These are phyloP conservation scores for Vaccinium vitisidaea DNA, from an alignment of 148 eudicot genomes.

Conservation along the genomic window DNA sequence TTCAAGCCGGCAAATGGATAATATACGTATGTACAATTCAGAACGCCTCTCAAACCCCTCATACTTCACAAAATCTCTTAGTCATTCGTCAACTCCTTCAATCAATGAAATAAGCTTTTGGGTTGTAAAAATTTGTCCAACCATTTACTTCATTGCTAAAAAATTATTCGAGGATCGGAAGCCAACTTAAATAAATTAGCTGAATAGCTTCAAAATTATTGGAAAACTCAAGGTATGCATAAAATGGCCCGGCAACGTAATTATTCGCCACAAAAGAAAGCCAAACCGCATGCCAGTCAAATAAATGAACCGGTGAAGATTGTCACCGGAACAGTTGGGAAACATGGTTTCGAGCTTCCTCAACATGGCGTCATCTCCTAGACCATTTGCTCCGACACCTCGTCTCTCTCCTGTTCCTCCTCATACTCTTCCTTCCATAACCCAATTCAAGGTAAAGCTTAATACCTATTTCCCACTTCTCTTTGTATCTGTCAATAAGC, in stretches of 20 bases:
- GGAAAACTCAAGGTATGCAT: no score
- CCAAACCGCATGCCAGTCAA: not conserved
- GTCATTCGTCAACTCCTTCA: not conserved
- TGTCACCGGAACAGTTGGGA: not conserved
- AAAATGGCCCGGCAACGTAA: not conserved
- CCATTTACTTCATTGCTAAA: no score
- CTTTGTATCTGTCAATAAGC: no score
- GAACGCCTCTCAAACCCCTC: no score
- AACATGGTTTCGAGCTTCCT: constrained; percentile 23
- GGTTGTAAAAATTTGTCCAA: not conserved
- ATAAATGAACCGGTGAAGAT: no score
- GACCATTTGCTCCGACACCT: constrained; percentile 1
- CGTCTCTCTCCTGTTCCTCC: constrained; percentile 4
- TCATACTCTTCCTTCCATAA: constrained; percentile 13
- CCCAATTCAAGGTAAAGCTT: constrained; percentile 27
- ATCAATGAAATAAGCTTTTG: not conserved
- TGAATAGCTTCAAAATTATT: not conserved
- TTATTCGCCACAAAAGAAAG: not conserved
- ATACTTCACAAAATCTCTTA: no score
- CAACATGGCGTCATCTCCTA: constrained; percentile 26
- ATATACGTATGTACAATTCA: no score
- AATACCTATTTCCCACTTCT: not conserved
- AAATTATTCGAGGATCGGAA: not conserved
- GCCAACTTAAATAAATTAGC: not conserved
- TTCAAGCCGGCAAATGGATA: no score